Conservation (phyloP, 2,329 filamentous ascomycete genomes). For the Sphaceloma murrayae region DNA sequence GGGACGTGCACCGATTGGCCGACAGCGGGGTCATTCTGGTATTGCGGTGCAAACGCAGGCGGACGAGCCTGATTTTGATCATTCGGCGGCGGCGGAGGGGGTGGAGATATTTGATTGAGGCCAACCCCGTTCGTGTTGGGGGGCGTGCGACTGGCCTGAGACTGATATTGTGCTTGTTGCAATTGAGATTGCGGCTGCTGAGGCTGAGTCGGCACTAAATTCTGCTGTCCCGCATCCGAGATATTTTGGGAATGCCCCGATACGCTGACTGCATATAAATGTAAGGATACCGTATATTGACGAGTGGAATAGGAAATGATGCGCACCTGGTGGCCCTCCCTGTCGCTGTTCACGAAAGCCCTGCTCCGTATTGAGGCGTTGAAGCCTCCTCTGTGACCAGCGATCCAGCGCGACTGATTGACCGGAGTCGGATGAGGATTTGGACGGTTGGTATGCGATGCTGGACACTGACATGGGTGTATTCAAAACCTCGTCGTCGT, state of each 20-base stretch:
- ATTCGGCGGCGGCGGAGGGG: constrained; percentile 7
- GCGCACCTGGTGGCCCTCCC: constrained; percentile 21
- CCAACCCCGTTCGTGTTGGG: constrained; percentile 14
- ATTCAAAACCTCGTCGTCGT: constrained; percentile 14
- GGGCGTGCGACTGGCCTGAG: constrained; percentile 14
- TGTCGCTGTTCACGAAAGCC: constrained; percentile 32
- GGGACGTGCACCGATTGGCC: constrained; percentile 16
- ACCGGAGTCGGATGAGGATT: constrained; percentile 30
- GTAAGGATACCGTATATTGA: constrained; percentile 6
- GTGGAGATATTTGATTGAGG: constrained; percentile 9
- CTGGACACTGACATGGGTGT: constrained; percentile 13
- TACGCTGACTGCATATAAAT: background rate
- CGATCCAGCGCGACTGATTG: constrained; percentile 26
- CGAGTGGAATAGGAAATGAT: background rate
- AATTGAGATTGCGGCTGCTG: constrained; percentile 17
- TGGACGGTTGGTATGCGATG: constrained; percentile 17
- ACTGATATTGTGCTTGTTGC: constrained; percentile 15
- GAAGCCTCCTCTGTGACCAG: constrained; percentile 31
- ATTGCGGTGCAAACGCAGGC: constrained; percentile 5
- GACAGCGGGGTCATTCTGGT: constrained; percentile 14
- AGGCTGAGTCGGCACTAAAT: constrained; percentile 15
- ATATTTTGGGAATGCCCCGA: constrained; percentile 13
- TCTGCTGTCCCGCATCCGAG: constrained; percentile 11
- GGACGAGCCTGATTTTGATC: constrained; percentile 12
- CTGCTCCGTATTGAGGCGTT: constrained; percentile 32